Conservation (phyloP, 495 filamentous ascomycete species). For the Trichoderma parareesei region DNA sequence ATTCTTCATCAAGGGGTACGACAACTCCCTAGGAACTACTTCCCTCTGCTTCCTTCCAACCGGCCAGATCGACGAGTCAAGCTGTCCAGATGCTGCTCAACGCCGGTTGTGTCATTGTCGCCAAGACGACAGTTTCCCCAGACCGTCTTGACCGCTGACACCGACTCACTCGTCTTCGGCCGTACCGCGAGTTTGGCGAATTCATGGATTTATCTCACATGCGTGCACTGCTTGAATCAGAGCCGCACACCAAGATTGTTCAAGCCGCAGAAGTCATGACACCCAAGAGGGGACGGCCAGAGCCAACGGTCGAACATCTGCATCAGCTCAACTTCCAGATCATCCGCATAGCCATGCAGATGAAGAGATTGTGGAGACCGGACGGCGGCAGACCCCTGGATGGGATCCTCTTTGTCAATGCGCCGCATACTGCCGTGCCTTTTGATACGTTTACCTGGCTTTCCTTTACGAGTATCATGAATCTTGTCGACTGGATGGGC, state of each 20-base stretch:
- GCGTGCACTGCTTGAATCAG: not conserved
- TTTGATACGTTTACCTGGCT: not conserved
- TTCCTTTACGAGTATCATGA: not conserved
- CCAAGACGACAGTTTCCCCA: conserved; percentile 50
- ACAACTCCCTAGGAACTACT: not conserved
- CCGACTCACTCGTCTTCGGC: conserved; percentile 56
- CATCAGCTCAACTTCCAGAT: not conserved
- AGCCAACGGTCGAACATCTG: not conserved
- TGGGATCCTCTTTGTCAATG: not conserved
- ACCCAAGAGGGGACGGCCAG: not conserved
- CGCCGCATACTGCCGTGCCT: not conserved
- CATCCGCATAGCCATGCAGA: not conserved
- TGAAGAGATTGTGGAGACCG: not conserved
- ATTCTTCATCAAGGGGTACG: conserved; percentile 46
- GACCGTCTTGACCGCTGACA: conserved; percentile 41
- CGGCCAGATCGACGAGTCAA: not conserved
- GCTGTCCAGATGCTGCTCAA: conserved; percentile 27
- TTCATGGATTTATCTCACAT: not conserved
- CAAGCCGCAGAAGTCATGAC: not conserved
- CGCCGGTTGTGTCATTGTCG: conserved; percentile 39
- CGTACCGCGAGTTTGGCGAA: conserved; percentile 26
- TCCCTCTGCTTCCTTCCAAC: not conserved
- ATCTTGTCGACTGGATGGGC: not conserved
- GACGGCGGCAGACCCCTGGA: not conserved
- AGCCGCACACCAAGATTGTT: not conserved